Evolutionary conservation across 1,284 basidiomycete genomes (phyloP).

Genomic region (Inonotus hispidus): DNA sequence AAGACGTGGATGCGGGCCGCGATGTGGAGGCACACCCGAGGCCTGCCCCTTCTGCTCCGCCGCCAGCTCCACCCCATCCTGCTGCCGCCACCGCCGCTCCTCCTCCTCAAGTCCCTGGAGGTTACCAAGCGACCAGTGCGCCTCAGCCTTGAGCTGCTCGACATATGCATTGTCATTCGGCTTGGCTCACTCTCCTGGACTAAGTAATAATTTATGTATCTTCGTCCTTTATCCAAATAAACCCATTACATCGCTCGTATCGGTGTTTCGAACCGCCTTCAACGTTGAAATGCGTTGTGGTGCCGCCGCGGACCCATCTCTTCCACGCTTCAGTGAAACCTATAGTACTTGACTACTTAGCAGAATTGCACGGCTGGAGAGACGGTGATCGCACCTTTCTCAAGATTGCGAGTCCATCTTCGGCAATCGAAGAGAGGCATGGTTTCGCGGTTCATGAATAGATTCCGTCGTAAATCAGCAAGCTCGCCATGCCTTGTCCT

Average conservation of each 20-base stretch:
- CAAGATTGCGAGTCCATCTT: conserved; percentile 50
- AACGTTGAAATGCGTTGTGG: conserved; percentile 32
- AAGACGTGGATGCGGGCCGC: conserved; percentile 63
- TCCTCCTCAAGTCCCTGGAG: conserved; percentile 13
- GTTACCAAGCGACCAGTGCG: conserved; percentile 9
- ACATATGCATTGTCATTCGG: neutral
- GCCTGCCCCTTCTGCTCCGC: neutral
- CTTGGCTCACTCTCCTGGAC: neutral
- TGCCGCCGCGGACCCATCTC: conserved; percentile 50
- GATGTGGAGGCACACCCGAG: conserved; percentile 23
- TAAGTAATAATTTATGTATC: conserved; percentile 19
- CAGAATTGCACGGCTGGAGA: neutral
- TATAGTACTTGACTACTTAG: neutral
- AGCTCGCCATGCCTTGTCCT: conserved; percentile 29
- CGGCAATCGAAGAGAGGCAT: conserved; percentile 52
- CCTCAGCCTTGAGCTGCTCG: neutral
- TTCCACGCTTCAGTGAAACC: conserved; percentile 45
- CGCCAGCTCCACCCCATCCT: neutral
- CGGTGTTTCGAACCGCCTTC: conserved; percentile 32
- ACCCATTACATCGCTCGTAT: conserved; percentile 32
- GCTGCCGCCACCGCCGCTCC: neutral
- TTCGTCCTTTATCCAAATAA: conserved; percentile 39
- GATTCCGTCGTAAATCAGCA: conserved; percentile 36
- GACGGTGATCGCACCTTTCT: conserved; percentile 31
- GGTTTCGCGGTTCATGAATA: conserved; percentile 44